A percentile compares a stretch with the other conserved stretches of the same genome.
Conservation (phyloP, 2,329 filamentous ascomycete genomes). For the Cercospora beticola region DNA sequence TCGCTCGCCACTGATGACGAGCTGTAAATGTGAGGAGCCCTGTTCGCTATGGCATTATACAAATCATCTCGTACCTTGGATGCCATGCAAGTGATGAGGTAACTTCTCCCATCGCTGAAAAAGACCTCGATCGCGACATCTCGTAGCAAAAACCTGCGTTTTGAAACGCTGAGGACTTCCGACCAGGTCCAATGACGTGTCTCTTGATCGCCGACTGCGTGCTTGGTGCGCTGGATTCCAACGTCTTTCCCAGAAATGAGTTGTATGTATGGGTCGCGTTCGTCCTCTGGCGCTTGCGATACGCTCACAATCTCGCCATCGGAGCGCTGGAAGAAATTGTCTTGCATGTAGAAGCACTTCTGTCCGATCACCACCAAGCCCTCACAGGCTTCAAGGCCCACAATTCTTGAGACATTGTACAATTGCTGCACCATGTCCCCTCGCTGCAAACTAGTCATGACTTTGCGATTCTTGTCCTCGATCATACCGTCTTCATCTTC, state of each 20-base stretch:
- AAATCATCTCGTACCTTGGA: conserved; percentile 74
- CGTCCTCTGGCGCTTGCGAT: conserved; percentile 86
- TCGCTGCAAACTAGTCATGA: conserved; percentile 88
- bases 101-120: conserved; percentile 94
- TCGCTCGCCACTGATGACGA: conserved; percentile 68
- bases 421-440: conserved; percentile 91
- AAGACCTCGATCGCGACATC: conserved; percentile 97
- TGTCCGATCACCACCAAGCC: conserved; percentile 92
- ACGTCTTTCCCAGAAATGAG: conserved; percentile 81
- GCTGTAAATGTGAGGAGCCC: conserved; percentile 70
- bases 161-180: conserved; percentile 92
- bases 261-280: conserved; percentile 91
- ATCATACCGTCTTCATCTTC: conserved; percentile 75
- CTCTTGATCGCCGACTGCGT: conserved; percentile 64
- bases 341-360: conserved; percentile 87
- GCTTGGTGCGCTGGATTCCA: conserved; percentile 52
- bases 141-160: conserved; percentile 89
- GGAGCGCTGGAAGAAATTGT: conserved; percentile 91
- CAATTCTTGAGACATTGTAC: conserved; percentile 91
- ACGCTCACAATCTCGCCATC: conserved; percentile 97
- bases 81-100: conserved; percentile 81
- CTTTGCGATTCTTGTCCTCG: conserved; percentile 97
- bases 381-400: conserved; percentile 90
- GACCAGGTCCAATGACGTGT: conserved; percentile 91
- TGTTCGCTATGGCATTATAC: conserved; percentile 70